Evolutionary conservation across 768 basidiomycete genomes (phyloP).

Genomic region (Trametes coccinea): DNA sequence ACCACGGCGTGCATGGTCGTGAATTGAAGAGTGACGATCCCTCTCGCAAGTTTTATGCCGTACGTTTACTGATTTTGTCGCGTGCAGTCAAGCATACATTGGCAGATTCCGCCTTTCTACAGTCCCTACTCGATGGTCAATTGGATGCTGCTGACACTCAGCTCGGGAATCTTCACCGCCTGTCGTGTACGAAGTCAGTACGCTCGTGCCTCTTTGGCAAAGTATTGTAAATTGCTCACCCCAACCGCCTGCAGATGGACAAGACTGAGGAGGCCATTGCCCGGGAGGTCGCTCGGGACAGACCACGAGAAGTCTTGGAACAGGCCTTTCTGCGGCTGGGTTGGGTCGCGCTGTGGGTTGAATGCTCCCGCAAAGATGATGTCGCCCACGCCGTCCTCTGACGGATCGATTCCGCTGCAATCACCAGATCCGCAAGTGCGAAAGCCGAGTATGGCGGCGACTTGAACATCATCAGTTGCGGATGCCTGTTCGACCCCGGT

Average conservation of each 20-base stretch:
- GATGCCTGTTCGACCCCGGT: constrained; percentile 31
- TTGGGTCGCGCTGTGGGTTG: constrained; percentile 36
- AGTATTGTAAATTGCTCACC: not conserved
- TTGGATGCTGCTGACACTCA: not conserved
- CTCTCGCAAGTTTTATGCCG: too few species aligned
- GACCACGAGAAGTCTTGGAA: constrained; percentile 48
- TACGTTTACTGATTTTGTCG: too few species aligned
- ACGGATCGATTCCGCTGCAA: constrained; percentile 18
- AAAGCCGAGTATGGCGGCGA: constrained; percentile 48
- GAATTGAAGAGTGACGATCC: too few species aligned
- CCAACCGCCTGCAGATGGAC: constrained; percentile 17
- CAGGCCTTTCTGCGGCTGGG: constrained; percentile 34
- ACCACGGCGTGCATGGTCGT: too few species aligned
- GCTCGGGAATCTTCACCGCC: constrained; percentile 4
- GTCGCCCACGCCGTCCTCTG: constrained; percentile 37
- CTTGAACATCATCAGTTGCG: constrained; percentile 42
- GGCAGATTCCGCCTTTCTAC: too few species aligned
- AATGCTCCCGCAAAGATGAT: constrained; percentile 52
- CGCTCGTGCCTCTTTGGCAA: not conserved
- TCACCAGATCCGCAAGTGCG: constrained; percentile 37
- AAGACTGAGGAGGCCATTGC: constrained; percentile 4
- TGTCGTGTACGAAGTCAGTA: not conserved
- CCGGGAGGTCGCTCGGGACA: constrained; percentile 32
- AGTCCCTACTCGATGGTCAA: not conserved
- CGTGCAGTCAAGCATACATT: too few species aligned